Base-by-base conservation (phyloP, 345 rosid genomes). In the Odontarrhena argentea region DNA sequence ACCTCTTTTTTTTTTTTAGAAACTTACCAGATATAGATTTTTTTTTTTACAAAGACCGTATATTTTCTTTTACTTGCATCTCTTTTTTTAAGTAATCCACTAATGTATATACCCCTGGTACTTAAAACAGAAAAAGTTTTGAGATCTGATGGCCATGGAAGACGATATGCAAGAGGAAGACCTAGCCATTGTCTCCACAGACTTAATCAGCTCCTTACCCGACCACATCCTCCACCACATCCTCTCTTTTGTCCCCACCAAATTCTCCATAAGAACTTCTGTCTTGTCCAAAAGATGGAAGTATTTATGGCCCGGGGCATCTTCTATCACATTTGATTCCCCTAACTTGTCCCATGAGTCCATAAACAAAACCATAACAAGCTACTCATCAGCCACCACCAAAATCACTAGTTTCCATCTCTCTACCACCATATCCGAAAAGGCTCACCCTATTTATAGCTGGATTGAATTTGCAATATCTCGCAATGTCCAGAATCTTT, bases 221-320 rank as follows among this genome's bases (percentile, higher is more conserved):
- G 49, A 58, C 18, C 37, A 40, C 1, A 58, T 58, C 49, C 63
- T 58, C 63, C 62, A 38, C 46, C 49, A 58, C 50, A 63, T 63
- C 7, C 55, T 48, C 24, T 48, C 55, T 12, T 63, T 48, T 32
- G 5, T 63, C 25, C 67, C 46, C 3, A 63, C 32, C 34, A 9
- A 37, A 0, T 3, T 1, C n/a, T 12, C 56, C 5, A 63, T 48
- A 0, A 15, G 3, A 45, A 61, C 66, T 8, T 44, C 55, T 9
- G 55, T 18, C 30, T 34, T 61, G 26, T 61, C 66, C 10, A 46
- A 10, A 46, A 10, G 42, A 61, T 61, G 66, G 55, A 61, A 32
- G 66, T 42, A 46, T 15, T 54, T 61, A 0, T 61, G 66, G 54
- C 32, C 2, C 43, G 3, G 10, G 7, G 15, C 43, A 44, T 32